Evolutionary conservation across 148 eudicot genomes (phyloP), one percentile per base, ranked within the genome.

Genomic region (Mesembryanthemum crystallinum): DNA sequence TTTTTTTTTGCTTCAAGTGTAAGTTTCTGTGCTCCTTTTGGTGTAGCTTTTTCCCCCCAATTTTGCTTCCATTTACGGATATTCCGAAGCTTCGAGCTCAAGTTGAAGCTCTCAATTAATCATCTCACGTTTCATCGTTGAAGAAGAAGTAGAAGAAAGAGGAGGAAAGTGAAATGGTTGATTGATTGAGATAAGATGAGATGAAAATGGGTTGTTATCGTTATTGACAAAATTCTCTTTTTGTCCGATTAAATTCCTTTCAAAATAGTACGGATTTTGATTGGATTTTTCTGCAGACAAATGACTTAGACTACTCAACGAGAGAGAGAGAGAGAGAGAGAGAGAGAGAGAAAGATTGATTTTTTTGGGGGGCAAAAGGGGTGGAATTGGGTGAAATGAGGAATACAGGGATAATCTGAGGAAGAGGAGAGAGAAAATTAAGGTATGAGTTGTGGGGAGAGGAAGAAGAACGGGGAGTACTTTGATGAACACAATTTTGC

Each of bases 401-500:
- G 82, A 65, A 55, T 24, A 73, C 51, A 57, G 84, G 83, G 52
- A 54, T 87, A 76, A 77, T 78, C 70, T 85, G 82, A 83, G 75
- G 32, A 45, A 61, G 67, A 60, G 49, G 57, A 57, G 21, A 37
- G 76, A 51, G 70, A 74, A 65, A 8, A 39, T 39, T 81, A 78
- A 35, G 39, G 76, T 72, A 88, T 90, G 89, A 86, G 84, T 83
- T 82, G 66, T 72, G 82, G 86, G 61, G 83, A 76, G 73, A 12
- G 7, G 11, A 82, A 72, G 77, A 80, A 77, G 76, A 72, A 74
- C 65, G 72, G 58, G 80, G 67, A 47, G 69, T 52, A 14, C 17
- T 10, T 30, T 69, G 25, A 84, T 59, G 59, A 73, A 80, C 23
- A 35, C 1, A 33, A 27, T 64, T 12, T 14, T 51, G 72, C 15